Conservation (phyloP, 306 rosid species). For the Chamaecrista fasciculata region DNA sequence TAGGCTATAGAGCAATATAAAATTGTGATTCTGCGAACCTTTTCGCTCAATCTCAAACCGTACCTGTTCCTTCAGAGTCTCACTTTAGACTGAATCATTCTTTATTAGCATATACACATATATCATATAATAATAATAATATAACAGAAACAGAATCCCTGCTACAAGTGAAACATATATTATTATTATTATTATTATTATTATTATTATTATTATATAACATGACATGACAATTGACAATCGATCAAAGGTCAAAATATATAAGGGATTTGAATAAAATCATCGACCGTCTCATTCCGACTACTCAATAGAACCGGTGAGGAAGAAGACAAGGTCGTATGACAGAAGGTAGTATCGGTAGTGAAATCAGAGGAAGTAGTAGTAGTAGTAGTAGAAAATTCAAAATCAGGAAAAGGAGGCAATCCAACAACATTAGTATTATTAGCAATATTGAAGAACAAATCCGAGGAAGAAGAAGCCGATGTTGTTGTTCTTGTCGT, state of each 20-base stretch:
- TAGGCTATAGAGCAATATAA: slow-evolving; percentile 13
- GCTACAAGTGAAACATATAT: no score
- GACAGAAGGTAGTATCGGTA: slow-evolving; percentile 41
- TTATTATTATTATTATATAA: no score
- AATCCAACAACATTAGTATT: slow-evolving; percentile 26
- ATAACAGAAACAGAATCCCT: slow-evolving; percentile 10
- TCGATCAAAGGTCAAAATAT: no score
- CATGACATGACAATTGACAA: no score
- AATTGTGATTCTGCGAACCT: slow-evolving; percentile 25
- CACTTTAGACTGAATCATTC: slow-evolving; percentile 12
- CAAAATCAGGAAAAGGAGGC: slow-evolving; percentile 46
- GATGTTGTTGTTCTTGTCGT: not conserved
- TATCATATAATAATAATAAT: no score
- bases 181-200: no score
- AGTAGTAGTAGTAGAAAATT: no score
- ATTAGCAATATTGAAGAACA: slow-evolving; percentile 33
- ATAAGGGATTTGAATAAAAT: slow-evolving; percentile 61
- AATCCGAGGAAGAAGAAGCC: not conserved
- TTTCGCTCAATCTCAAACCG: not conserved
- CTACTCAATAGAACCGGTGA: slow-evolving; percentile 36
- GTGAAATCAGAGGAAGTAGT: slow-evolving; percentile 45
- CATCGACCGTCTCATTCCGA: slow-evolving; percentile 43
- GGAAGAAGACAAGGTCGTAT: slow-evolving; percentile 37
- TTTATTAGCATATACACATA: slow-evolving; percentile 28
- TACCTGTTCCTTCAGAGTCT: slow-evolving; percentile 15